Percentiles rank a stretch among this genome's conserved stretches.
Conservation (phyloP, 176 grass and related monocot species). For the Elymus sibiricus region DNA sequence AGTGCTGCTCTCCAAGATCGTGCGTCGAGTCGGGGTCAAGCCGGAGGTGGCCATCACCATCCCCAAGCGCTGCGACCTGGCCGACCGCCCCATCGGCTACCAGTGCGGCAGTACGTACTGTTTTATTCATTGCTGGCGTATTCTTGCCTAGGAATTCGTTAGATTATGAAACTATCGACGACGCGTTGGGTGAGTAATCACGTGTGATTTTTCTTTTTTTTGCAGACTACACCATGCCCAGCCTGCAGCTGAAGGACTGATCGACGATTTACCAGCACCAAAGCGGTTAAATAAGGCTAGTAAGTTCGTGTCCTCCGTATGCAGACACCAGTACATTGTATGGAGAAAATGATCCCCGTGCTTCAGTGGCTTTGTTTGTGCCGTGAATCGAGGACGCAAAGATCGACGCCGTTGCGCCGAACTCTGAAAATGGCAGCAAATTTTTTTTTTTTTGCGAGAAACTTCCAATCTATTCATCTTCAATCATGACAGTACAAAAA, state of each 20-base stretch:
- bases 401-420: not conserved
- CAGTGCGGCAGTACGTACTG: constrained; percentile 51
- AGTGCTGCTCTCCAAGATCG: constrained; percentile 52
- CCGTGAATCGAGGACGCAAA: not conserved
- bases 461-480: too few species aligned
- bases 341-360: too few species aligned
- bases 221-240: constrained; percentile 40
- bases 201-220: not conserved
- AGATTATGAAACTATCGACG: not conserved
- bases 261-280: not conserved
- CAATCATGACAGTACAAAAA: too few species aligned
- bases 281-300: constrained; percentile 14
- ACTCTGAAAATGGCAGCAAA: not conserved
- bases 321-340: not conserved
- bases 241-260: constrained; percentile 23
- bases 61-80: constrained; percentile 58
- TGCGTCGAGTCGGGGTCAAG: constrained; percentile 36
- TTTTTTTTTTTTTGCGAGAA: too few species aligned
- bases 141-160: not conserved
- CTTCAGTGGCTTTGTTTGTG: not conserved
- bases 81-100: constrained; percentile 47
- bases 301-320: not conserved
- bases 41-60: constrained; percentile 53
- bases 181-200: not conserved
- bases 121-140: not conserved